Evolutionary conservation across 2,329 filamentous ascomycete species (phyloP).

Genomic region (Aspergillus tamarii): DNA sequence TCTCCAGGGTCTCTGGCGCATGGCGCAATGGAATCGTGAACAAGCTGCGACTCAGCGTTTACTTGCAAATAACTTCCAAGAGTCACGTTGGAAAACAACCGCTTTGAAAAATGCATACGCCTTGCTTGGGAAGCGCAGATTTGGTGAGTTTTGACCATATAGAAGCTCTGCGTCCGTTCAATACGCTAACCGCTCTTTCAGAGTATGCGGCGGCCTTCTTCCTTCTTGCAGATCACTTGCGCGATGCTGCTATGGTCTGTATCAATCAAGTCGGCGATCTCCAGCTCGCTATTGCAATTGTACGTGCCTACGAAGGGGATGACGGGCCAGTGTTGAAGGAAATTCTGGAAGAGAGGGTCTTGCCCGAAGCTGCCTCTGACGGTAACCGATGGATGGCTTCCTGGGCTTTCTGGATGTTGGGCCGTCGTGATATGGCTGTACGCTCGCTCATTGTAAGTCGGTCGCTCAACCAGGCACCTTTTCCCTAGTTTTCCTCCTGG

Average conservation of each 20-base stretch:
- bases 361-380: slow-evolving; percentile 75
- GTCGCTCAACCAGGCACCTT: not conserved
- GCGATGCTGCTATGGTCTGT: slow-evolving; percentile 84
- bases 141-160: slow-evolving; percentile 60
- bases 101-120: slow-evolving; percentile 97
- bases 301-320: slow-evolving; percentile 86
- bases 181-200: slow-evolving; percentile 36
- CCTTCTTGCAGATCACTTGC: slow-evolving; percentile 80
- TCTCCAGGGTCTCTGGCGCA: slow-evolving; percentile 89
- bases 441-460: slow-evolving; percentile 73
- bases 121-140: slow-evolving; percentile 84
- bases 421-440: slow-evolving; percentile 79
- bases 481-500: not conserved
- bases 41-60: slow-evolving; percentile 78
- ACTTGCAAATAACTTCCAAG: slow-evolving; percentile 86
- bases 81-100: slow-evolving; percentile 82
- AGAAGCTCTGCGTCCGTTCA: not conserved
- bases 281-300: slow-evolving; percentile 85
- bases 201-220: slow-evolving; percentile 97
- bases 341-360: slow-evolving; percentile 77
- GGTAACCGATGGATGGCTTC: slow-evolving; percentile 93
- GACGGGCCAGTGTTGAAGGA: slow-evolving; percentile 71
- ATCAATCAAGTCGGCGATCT: slow-evolving; percentile 84
- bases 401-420: slow-evolving; percentile 94
- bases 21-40: slow-evolving; percentile 87